Percentiles rank a stretch among this genome's conserved stretches.
phyloP scores from a whole-genome alignment of 1,284 basidiomycete species.

The Puccinia polysora region DNA sequence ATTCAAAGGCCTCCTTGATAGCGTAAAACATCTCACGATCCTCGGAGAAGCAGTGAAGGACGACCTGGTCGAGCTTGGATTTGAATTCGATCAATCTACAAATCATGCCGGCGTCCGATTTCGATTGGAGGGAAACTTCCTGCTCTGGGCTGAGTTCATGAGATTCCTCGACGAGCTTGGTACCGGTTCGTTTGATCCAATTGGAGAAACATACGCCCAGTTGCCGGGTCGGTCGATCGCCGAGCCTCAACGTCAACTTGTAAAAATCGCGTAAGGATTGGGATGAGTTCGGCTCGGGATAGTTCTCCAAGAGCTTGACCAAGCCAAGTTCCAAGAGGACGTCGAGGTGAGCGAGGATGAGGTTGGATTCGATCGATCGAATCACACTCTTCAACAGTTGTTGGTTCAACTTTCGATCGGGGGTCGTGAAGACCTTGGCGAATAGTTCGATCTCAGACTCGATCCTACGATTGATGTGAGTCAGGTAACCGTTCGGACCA shows the following conservation, averaged over 20 bases:
- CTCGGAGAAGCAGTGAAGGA: conserved; percentile 21
- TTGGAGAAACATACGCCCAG: not conserved
- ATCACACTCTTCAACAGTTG: not conserved
- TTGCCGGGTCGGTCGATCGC: not conserved
- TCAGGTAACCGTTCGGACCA: conserved; percentile 25
- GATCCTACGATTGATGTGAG: conserved; percentile 2
- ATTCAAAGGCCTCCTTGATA: conserved; percentile 67
- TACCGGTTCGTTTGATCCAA: conserved; percentile 21
- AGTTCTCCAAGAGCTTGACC: not conserved
- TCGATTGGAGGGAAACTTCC: not conserved
- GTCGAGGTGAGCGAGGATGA: conserved; percentile 21
- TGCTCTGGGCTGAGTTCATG: not conserved
- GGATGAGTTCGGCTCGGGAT: conserved; percentile 5
- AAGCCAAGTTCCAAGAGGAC: conserved; percentile 1
- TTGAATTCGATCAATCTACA: conserved; percentile 18
- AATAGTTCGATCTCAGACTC: conserved; percentile 10
- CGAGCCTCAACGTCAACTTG: not conserved
- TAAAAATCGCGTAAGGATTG: conserved; percentile 1
- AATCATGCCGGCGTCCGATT: conserved; percentile 26
- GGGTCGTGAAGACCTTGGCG: conserved; percentile 18
- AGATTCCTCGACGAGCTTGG: not conserved
- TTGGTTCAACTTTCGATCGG: conserved; percentile 10
- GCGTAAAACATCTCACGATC: conserved; percentile 53
- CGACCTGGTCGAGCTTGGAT: conserved; percentile 6
- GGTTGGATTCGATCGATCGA: conserved; percentile 12